These are phyloP conservation scores for Huntiella bhutanensis DNA, from an alignment of 2,329 filamentous ascomycete species.

Conservation along the genomic window DNA sequence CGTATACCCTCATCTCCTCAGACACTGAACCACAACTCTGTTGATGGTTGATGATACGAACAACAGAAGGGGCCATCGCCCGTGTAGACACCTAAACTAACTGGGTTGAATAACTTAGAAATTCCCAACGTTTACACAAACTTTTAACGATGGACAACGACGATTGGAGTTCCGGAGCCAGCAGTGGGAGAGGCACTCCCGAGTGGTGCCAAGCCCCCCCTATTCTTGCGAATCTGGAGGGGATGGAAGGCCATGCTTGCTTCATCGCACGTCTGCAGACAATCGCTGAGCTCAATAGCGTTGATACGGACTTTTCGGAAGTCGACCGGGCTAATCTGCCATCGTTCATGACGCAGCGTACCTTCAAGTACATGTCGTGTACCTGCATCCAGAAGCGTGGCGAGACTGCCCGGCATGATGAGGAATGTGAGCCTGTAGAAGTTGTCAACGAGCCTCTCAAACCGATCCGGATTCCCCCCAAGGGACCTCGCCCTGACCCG, in stretches of 20 bases:
- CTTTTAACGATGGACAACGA: too few relatives aligned
- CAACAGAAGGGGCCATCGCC: too few relatives aligned
- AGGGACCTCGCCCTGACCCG: too few relatives aligned
- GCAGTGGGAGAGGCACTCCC: background rate
- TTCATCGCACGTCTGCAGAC: background rate
- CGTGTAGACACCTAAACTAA: too few relatives aligned
- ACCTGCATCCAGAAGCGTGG: background rate
- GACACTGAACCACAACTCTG: too few relatives aligned
- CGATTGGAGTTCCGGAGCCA: background rate
- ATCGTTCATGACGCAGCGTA: background rate
- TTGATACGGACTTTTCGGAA: background rate
- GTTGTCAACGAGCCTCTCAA: too few relatives aligned
- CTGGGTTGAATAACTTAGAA: too few relatives aligned
- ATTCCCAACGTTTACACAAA: too few relatives aligned
- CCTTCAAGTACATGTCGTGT: background rate
- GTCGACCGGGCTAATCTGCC: background rate
- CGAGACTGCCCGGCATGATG: background rate
- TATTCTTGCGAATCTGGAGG: background rate
- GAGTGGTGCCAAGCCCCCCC: background rate
- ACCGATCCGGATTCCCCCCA: too few relatives aligned
- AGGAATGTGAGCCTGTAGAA: background rate
- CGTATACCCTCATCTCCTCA: too few relatives aligned
- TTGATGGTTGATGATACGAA: too few relatives aligned
- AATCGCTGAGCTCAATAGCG: slow-evolving; percentile 1
- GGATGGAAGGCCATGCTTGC: background rate